phyloP scores from a whole-genome alignment of 352 stramenopile genomes.

The Globisporangium alternatum region DNA sequence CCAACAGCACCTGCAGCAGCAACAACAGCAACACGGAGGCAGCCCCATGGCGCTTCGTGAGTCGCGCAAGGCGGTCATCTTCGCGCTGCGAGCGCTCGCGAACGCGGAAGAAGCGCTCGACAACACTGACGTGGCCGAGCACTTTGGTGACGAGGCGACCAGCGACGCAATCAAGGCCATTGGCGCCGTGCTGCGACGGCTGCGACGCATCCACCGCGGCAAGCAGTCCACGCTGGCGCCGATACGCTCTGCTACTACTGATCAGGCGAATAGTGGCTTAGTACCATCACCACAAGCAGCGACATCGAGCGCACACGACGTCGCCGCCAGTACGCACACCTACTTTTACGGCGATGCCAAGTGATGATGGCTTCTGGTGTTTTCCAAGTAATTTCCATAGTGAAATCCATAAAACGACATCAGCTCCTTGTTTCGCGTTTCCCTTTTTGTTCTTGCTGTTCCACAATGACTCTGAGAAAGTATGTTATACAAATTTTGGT shows the following conservation, averaged over 20 bases:
- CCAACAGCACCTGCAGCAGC: constrained; percentile 4
- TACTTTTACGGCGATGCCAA: constrained; percentile 33
- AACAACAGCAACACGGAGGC: background rate
- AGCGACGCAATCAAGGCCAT: constrained; percentile 24
- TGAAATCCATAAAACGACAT: too few relatives aligned
- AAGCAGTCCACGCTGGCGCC: constrained; percentile 33
- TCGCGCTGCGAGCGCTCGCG: constrained; percentile 32
- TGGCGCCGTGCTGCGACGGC: constrained; percentile 23
- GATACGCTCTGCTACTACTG: background rate
- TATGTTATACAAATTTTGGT: too few relatives aligned
- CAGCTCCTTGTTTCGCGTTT: too few relatives aligned
- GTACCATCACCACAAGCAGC: background rate
- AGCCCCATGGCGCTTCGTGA: constrained; percentile 11
- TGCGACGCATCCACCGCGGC: constrained; percentile 38
- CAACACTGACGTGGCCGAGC: constrained; percentile 28
- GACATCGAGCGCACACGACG: background rate
- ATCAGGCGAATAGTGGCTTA: background rate
- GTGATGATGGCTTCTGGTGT: too few relatives aligned
- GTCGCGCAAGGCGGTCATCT: constrained; percentile 28
- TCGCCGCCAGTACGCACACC: constrained; percentile 21
- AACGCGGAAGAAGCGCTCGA: constrained; percentile 40
- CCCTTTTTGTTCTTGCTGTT: too few relatives aligned
- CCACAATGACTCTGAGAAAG: too few relatives aligned
- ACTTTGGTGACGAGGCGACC: constrained; percentile 31
- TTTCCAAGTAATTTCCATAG: too few relatives aligned